phyloP scores from a whole-genome alignment of 768 basidiomycete genomes.

The Epithele typhae region DNA sequence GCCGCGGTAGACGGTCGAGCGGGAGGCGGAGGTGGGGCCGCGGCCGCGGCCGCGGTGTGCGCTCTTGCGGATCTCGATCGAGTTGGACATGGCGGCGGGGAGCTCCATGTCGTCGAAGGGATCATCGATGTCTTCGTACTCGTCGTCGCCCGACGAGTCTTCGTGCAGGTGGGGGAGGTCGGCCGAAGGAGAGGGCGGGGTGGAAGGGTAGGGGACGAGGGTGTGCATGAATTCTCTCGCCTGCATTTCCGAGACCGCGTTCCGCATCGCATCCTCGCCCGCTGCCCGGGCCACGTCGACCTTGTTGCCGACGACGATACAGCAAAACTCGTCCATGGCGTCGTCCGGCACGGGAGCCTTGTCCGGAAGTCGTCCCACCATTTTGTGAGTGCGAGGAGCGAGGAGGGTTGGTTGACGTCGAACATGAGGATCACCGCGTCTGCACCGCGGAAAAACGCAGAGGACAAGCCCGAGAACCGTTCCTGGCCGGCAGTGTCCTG shows the following conservation, averaged over 20 bases:
- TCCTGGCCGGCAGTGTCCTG: slow-evolving; percentile 89
- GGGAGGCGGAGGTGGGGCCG: slow-evolving; percentile 34
- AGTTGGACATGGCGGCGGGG: slow-evolving; percentile 21
- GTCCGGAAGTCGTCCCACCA: slow-evolving; percentile 82
- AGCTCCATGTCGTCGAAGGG: neutral
- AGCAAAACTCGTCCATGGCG: slow-evolving; percentile 60
- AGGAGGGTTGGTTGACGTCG: slow-evolving; percentile 65
- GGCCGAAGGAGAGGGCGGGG: slow-evolving; percentile 15
- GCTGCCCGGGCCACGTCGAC: slow-evolving; percentile 43
- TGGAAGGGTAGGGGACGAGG: slow-evolving; percentile 42
- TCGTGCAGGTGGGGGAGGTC: slow-evolving; percentile 4
- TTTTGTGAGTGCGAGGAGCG: slow-evolving; percentile 51
- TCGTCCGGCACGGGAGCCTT: slow-evolving; percentile 64
- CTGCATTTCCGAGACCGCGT: slow-evolving; percentile 35
- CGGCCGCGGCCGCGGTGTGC: slow-evolving; percentile 21
- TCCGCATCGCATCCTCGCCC: slow-evolving; percentile 18
- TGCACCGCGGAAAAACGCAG: slow-evolving; percentile 82
- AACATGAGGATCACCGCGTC: slow-evolving; percentile 82
- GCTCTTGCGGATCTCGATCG: slow-evolving; percentile 29
- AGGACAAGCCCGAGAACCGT: slow-evolving; percentile 76
- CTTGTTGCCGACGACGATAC: slow-evolving; percentile 73
- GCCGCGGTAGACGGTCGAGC: slow-evolving; percentile 31
- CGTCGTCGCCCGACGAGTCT: neutral
- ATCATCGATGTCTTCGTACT: neutral
- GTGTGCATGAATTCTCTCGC: slow-evolving; percentile 52